Evolutionary conservation across 176 grass and related monocot species (phyloP), one percentile per base, ranked within the genome.

Genomic region (Oryza officinalis): DNA sequence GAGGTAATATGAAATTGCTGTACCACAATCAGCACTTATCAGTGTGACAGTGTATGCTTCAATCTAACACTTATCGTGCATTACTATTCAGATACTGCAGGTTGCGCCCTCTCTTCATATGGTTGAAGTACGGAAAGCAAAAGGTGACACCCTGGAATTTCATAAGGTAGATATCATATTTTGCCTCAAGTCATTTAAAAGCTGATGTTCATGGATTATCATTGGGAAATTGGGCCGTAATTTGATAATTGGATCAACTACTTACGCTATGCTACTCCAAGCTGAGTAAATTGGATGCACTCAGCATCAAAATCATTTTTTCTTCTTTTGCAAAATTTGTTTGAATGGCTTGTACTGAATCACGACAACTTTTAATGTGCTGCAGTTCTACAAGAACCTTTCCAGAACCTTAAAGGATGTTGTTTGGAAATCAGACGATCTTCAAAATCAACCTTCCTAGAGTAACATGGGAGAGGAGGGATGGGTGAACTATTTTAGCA

Each of bases 91-190:
- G 97, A 91, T 99, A 84, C 86, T 96, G 84, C 89, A 92, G 94
- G 87, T 99, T 54, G 97, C 91, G 12, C 97, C 97, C 35, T 90
- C 83, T 80, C 86, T 99, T 75, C 93, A 99, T 86, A 99, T 96
- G 97, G 91, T 99, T 65, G 93, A 99, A 80, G 82, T 99, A 50
- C 84, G 87, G 45, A 99, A 99, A 87, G 86, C 97, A 72, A 96
- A 95, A 82, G 97, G 97, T 2, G 97, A 94, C 37, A 99, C 97
- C 17, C 75, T 99, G 50, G 97, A 99, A 72, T 99, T 99, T 80
- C 97, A 99, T 12, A 99, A 96, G 89, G 97, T 99, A 94, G 81
- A 30, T 44, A 43, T 28, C 25, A 59, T 59, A 22, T 8, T 2
- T 27, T 44, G 54, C 32, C 59, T 52, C n/a, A 45, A 26, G 25